These are phyloP conservation scores for Xylaria grammica DNA, from an alignment of 495 filamentous ascomycete species.

Conservation along the genomic window DNA sequence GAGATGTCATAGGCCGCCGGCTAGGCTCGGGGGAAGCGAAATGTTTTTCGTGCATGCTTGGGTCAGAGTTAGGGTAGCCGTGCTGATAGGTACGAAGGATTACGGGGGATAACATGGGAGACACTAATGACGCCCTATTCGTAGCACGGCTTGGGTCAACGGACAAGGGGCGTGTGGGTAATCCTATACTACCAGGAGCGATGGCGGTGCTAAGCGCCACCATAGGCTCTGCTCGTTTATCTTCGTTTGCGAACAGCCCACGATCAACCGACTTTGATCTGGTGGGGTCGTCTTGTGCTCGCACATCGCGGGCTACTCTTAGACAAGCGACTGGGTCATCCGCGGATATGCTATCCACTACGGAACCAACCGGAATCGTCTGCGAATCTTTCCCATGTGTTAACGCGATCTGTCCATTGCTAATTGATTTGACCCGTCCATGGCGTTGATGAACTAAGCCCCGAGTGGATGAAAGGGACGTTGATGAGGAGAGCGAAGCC, in stretches of 20 bases:
- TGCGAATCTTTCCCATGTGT: constrained; percentile 43
- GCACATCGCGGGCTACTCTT: constrained; percentile 54
- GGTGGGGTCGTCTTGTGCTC: constrained; percentile 48
- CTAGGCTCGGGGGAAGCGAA: constrained; percentile 36
- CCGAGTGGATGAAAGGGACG: constrained; percentile 33
- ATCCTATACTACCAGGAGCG: constrained; percentile 66
- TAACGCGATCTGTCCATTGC: constrained; percentile 55
- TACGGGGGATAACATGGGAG: constrained; percentile 39
- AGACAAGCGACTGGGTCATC: constrained; percentile 45
- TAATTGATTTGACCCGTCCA: constrained; percentile 55
- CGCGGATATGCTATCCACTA: constrained; percentile 45
- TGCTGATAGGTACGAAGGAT: constrained; percentile 46
- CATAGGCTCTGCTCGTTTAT: constrained; percentile 69
- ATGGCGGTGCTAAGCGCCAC: constrained; percentile 65
- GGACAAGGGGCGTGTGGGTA: constrained; percentile 46
- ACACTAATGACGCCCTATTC: background rate
- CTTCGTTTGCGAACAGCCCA: constrained; percentile 55
- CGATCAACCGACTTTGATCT: constrained; percentile 63
- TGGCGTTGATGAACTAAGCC: constrained; percentile 38
- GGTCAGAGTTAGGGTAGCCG: constrained; percentile 48
- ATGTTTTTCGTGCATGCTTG: constrained; percentile 51
- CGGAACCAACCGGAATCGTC: constrained; percentile 54
- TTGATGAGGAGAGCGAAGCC: constrained; percentile 64
- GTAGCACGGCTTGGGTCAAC: constrained; percentile 34
- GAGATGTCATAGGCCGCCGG: constrained; percentile 47